These are phyloP conservation scores for Populus hybrid DNA, from an alignment of 441 rosid species.

Conservation along the genomic window DNA sequence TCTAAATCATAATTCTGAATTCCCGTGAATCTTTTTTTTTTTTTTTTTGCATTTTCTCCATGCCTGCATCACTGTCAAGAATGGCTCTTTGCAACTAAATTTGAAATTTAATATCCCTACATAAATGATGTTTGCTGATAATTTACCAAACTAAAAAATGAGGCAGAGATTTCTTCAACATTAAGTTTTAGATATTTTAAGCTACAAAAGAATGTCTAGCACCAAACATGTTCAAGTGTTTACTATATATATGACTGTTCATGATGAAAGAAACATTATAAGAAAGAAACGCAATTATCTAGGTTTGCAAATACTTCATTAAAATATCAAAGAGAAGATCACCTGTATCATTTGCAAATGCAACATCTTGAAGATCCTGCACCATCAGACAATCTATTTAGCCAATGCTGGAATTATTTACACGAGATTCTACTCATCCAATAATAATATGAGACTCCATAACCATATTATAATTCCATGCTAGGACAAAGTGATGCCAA, in stretches of 20 bases:
- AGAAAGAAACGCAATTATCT: not conserved
- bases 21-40: not conserved
- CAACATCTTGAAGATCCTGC: slow-evolving; percentile 63
- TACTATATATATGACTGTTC: not conserved
- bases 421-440: not conserved
- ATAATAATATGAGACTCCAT: not conserved
- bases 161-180: not conserved
- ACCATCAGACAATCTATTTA: slow-evolving; percentile 22
- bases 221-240: not conserved
- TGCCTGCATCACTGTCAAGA: not conserved
- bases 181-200: not conserved
- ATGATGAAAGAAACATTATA: not conserved
- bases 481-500: not conserved
- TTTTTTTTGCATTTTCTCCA: not conserved
- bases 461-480: not conserved
- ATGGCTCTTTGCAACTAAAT: not conserved
- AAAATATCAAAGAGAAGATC: slow-evolving; percentile 1
- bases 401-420: not conserved
- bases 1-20: not conserved
- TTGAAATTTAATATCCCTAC: not conserved
- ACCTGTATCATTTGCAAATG: slow-evolving; percentile 81
- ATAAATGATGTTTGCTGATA: not conserved
- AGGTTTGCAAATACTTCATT: not conserved
- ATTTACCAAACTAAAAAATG: not conserved
- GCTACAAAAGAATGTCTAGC: not conserved